These are phyloP conservation scores for Yarrowia keelungensis DNA, from an alignment of 805 yeast genomes.

Conservation along the genomic window DNA sequence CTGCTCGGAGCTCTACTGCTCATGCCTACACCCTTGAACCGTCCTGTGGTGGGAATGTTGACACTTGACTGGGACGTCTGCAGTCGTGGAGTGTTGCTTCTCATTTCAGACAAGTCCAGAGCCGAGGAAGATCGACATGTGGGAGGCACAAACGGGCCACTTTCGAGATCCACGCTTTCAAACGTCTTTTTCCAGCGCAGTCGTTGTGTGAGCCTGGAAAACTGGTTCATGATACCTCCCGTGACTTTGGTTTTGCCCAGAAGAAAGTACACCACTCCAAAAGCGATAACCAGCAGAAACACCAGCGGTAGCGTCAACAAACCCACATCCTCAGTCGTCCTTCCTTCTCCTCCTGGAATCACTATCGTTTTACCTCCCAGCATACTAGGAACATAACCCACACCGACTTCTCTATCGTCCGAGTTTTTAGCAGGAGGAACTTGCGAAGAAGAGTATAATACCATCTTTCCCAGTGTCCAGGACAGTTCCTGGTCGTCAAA, in stretches of 20 bases:
- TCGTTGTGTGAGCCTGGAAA: background rate
- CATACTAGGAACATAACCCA: slow-evolving; percentile 35
- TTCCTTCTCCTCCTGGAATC: slow-evolving; percentile 25
- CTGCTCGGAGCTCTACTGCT: slow-evolving; percentile 18
- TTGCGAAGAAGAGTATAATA: slow-evolving; percentile 80
- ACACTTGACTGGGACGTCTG: slow-evolving; percentile 12
- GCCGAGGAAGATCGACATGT: slow-evolving; percentile 8
- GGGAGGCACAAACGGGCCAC: slow-evolving; percentile 12
- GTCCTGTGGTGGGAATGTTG: slow-evolving; percentile 5
- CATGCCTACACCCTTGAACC: background rate
- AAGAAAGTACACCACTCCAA: slow-evolving; percentile 16
- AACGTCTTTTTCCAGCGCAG: slow-evolving; percentile 2
- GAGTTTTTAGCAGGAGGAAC: slow-evolving; percentile 18
- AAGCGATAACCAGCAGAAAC: slow-evolving; percentile 6
- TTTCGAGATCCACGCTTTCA: slow-evolving; percentile 13
- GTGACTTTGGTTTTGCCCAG: slow-evolving; percentile 25
- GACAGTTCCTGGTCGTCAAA: slow-evolving; percentile 86
- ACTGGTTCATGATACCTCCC: slow-evolving; percentile 15
- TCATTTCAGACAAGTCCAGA: slow-evolving; percentile 15
- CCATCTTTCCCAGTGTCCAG: slow-evolving; percentile 93
- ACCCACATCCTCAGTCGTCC: background rate
- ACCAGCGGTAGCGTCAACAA: slow-evolving; percentile 13
- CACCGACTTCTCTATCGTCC: background rate
- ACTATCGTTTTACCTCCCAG: slow-evolving; percentile 11
- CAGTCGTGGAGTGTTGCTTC: slow-evolving; percentile 7